Conservation (phyloP, 2,329 filamentous ascomycete genomes). For the Hymenoscyphus salicellus region DNA sequence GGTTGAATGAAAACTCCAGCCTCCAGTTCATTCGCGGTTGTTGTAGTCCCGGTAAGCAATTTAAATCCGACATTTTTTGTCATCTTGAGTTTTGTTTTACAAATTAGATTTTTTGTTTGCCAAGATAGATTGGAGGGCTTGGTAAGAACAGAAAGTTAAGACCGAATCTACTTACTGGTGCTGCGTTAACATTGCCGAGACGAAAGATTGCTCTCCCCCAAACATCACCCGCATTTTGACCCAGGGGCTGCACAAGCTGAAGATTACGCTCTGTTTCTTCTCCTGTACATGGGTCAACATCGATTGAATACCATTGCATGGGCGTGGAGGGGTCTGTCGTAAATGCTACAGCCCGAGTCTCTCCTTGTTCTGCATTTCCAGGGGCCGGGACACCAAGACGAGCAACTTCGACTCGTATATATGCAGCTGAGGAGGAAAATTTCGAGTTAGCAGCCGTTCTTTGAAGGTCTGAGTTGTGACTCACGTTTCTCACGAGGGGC, state of each 20-base stretch:
- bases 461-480: not conserved
- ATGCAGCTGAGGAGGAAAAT: slow-evolving; percentile 30
- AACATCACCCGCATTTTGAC: slow-evolving; percentile 33
- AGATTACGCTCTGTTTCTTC: slow-evolving; percentile 35
- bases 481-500: slow-evolving; percentile 30
- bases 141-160: not conserved
- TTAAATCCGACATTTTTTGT: slow-evolving; percentile 38
- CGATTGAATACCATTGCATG: slow-evolving; percentile 41
- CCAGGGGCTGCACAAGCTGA: slow-evolving; percentile 32
- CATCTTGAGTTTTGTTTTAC: slow-evolving; percentile 27
- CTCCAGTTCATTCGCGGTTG: slow-evolving; percentile 39
- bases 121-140: not conserved
- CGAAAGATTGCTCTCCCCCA: slow-evolving; percentile 40
- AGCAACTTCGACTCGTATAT: slow-evolving; percentile 43
- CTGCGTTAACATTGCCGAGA: slow-evolving; percentile 34
- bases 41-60: slow-evolving; percentile 35
- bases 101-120: not conserved
- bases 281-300: slow-evolving; percentile 44
- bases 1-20: slow-evolving; percentile 42
- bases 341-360: slow-evolving; percentile 29
- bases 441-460: not conserved
- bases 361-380: slow-evolving; percentile 38
- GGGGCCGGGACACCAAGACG: slow-evolving; percentile 41
- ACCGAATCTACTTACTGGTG: slow-evolving; percentile 21
- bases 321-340: slow-evolving; percentile 39